Evolutionary conservation across 257 asterid species (phyloP).

Genomic region (Fraxinus anomala): DNA sequence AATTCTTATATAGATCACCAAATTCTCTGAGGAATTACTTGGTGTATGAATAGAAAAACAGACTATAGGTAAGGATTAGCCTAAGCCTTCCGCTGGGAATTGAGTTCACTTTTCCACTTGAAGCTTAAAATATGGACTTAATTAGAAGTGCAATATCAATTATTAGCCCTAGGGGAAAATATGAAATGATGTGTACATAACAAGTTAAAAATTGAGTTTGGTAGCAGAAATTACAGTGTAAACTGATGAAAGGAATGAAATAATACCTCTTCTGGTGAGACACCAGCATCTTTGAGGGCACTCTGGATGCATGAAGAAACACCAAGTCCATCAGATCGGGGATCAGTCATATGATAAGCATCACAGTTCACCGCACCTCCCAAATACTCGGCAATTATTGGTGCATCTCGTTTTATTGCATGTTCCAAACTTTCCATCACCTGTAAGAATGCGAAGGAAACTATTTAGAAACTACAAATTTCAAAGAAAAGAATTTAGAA

Average conservation of each 20-base stretch:
- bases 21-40: neutral
- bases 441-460: conserved; percentile 40
- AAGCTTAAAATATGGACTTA: neutral
- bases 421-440: conserved; percentile 97
- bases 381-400: conserved; percentile 89
- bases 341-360: conserved; percentile 97
- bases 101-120: neutral
- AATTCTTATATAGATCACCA: neutral
- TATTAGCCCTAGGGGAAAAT: neutral
- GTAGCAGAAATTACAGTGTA: neutral
- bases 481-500: conserved; percentile 3
- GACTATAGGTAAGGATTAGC: neutral
- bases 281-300: conserved; percentile 87
- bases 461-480: conserved; percentile 10
- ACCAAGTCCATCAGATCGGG: conserved; percentile 97
- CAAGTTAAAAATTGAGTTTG: neutral
- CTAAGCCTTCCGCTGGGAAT: neutral
- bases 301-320: conserved; percentile 84
- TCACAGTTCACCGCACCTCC: conserved; percentile 97
- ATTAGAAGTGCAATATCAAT: neutral
- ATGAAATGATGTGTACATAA: neutral
- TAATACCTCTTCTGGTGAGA: conserved; percentile 85
- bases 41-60: neutral
- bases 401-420: conserved; percentile 91
- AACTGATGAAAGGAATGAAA: conserved; percentile 24